A percentile compares a stretch with the other conserved stretches of the same genome.
These are phyloP conservation scores for Erigeron philadelphicus DNA, from an alignment of 140 eudicot species.

Conservation along the genomic window DNA sequence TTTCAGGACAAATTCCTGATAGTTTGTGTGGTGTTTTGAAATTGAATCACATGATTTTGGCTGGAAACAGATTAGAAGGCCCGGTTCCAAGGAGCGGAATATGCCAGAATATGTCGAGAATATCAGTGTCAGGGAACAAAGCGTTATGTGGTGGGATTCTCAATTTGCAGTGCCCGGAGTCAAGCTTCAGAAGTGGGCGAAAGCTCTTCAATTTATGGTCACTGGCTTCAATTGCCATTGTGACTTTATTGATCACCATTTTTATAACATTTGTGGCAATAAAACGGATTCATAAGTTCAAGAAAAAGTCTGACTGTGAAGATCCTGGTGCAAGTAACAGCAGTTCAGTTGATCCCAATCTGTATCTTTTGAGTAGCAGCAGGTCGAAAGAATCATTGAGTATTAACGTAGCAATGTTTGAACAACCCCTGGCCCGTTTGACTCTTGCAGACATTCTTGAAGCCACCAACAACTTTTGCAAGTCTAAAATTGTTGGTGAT, in stretches of 20 bases:
- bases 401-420: slow-evolving; percentile 79
- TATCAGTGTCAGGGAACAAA: slow-evolving; percentile 49
- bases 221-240: slow-evolving; percentile 31
- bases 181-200: slow-evolving; percentile 31
- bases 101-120: slow-evolving; percentile 37
- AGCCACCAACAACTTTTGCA: slow-evolving; percentile 72
- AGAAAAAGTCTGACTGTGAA: slow-evolving; percentile 36
- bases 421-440: slow-evolving; percentile 57
- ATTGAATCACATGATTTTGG: slow-evolving; percentile 37
- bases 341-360: slow-evolving; percentile 47
- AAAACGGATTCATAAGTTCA: slow-evolving; percentile 31
- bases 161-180: slow-evolving; percentile 41
- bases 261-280: slow-evolving; percentile 32
- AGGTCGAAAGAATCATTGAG: slow-evolving; percentile 78
- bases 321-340: slow-evolving; percentile 29
- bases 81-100: slow-evolving; percentile 56
- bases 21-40: slow-evolving; percentile 39
- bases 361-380: slow-evolving; percentile 61
- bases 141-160: slow-evolving; percentile 62
- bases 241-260: slow-evolving; percentile 29
- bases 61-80: slow-evolving; percentile 50
- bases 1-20: slow-evolving; percentile 53
- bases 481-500: slow-evolving; percentile 60
- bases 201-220: slow-evolving; percentile 41
- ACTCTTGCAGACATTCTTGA: slow-evolving; percentile 61